Evolutionary conservation across 2,329 filamentous ascomycete species (phyloP), one percentile per base, ranked within the genome.

Genomic region (Fusarium sp.): DNA sequence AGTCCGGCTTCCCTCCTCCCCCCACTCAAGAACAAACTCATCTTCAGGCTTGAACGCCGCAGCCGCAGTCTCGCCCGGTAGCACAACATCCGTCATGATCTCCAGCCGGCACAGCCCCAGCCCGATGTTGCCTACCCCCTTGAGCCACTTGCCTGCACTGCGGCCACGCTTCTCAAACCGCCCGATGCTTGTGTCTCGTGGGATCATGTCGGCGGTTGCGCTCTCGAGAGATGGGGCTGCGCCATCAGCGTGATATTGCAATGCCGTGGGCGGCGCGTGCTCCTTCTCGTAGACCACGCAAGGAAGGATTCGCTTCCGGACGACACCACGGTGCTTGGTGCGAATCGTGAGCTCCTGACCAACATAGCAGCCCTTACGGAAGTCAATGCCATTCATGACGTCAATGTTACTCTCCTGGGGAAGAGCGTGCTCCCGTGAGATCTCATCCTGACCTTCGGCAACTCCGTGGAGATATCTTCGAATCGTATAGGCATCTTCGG

Each of bases 311-410:
- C 96, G 88, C 85, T 98, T 97, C 66, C 96, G 88, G 41, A 99
- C 94, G 15, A 99, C 94, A 23, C 96, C 96, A 12, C 92, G 95
- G 81, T 99, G 96, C 78, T 95, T 92, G 2, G 96, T 99, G 43
- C 96, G 91, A 71, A 98, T 97, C 2, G 96, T 98, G 69, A 99
- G 87, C 80, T 99, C 96, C 82, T 99, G 96, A 0, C 96, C 96
- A 8, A 98, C 90, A 80, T 99, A 99, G 82, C 96, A 99, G 8
- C 96, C 96, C 83, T 99, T 99, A 77, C 90, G 90, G 83, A 96
- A 99, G 81, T 98, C 94, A 71, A 99, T 91, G 28, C 90, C 96
- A 50, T 89, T 88, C 87, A 93, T 93, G 64, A 93, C 83, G 80
- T 99, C 96, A 78, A 98, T 87, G 79, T 98, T 98, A 77, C 87